Base-by-base conservation (phyloP, 75 land plant species). In the Larix kaempferi region DNA sequence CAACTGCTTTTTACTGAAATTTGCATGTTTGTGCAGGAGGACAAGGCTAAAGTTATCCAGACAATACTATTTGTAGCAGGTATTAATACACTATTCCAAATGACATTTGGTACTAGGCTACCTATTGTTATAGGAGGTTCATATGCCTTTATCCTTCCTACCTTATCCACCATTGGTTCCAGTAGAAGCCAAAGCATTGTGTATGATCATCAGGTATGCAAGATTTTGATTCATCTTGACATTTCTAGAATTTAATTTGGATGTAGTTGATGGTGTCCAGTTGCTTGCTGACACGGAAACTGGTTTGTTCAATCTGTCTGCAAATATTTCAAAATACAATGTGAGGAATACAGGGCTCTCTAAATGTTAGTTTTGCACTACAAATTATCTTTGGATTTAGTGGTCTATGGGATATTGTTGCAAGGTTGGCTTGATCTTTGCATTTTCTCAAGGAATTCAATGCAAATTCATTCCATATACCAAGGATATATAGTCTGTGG, bases 61-160 rank as follows among this genome's bases (percentile, higher is more conserved):
- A 91, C 91, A 41, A 29, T 91, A 41, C 81, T 89, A 58, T 93
- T 95, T 78, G 92, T 91, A 27, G 86, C 91, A 25, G 98, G 92
- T 8, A 58, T 95, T 55, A 95, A 92, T 84, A 95, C 98, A 6
- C 74, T 89, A 41, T 21, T 84, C 52, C 98, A 95, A 59, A 88
- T 95, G 0, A 66, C 82, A 0, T 83, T 93, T 73, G 98, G 98
- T 4, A 91, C 93, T 26, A 79, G 98, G 22, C 80, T 95, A 19
- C 98, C 95, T n/a, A 90, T 89, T 11, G 95, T 95, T 14, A 88
- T 93, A 37, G 98, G 98, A 78, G 95, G 84, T 5, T 95, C 98
- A 4, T 91, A 88, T 74, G 84, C 91, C 0, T 95, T 81, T 74
- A 79, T 96, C 25, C 79, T 87, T 17, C 86, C 94, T 4, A 90